phyloP scores from a whole-genome alignment of 345 rosid genomes.

The Dipteronia sinensis region DNA sequence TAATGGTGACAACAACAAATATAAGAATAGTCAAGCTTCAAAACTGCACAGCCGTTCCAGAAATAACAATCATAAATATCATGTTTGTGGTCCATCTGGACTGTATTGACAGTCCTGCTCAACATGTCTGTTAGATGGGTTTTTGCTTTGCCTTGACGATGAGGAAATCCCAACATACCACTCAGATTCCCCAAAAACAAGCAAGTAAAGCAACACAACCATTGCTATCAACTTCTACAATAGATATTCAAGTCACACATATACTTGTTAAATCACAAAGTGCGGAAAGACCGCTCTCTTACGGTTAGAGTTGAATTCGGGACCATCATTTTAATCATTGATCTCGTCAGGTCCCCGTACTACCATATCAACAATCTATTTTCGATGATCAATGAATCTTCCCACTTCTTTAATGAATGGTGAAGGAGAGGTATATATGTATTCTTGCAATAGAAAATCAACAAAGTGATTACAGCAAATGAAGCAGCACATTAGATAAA shows the following conservation, averaged over 20 bases:
- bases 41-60: neutral
- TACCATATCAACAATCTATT: too few relatives aligned
- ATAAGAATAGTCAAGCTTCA: neutral
- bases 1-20: too few relatives aligned
- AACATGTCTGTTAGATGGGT: neutral
- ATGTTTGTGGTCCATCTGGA: neutral
- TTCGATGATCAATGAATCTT: too few relatives aligned
- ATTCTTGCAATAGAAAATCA: constrained; percentile 6
- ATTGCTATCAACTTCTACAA: neutral
- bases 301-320: too few relatives aligned
- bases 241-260: too few relatives aligned
- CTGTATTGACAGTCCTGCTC: neutral
- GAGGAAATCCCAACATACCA: neutral
- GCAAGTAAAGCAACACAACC: neutral
- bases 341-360: too few relatives aligned
- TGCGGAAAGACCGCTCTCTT: too few relatives aligned
- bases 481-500: neutral
- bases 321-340: too few relatives aligned
- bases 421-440: neutral
- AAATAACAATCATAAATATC: neutral
- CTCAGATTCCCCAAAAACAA: neutral
- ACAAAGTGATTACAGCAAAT: neutral
- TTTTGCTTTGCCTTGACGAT: neutral
- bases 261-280: neutral
- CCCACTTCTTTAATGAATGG: neutral